Conservation (phyloP, 2,329 filamentous ascomycete genomes). For the Colletotrichum salicis region DNA sequence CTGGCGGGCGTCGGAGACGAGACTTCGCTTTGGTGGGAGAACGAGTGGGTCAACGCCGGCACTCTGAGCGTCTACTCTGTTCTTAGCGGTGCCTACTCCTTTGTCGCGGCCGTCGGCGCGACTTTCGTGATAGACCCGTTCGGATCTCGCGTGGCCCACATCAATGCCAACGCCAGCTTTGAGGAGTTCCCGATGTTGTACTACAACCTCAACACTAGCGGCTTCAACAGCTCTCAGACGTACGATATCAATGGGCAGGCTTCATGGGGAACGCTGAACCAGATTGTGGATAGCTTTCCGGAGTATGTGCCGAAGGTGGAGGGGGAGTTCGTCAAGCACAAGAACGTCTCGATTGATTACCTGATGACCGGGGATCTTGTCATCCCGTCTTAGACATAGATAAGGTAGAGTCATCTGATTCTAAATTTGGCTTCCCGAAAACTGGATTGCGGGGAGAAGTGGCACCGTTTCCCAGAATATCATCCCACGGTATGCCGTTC, state of each 20-base stretch:
- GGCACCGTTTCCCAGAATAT: no score
- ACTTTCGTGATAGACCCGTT: background rate
- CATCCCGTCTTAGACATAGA: background rate
- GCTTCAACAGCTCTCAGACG: constrained; percentile 7
- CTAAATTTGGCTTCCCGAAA: no score
- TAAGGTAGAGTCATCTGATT: no score
- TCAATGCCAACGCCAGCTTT: background rate
- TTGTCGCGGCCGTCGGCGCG: background rate
- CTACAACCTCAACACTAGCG: background rate
- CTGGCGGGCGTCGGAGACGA: background rate
- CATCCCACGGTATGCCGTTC: no score
- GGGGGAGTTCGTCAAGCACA: constrained; percentile 1
- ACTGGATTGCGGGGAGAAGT: no score
- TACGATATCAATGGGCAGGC: constrained; percentile 7
- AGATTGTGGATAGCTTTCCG: constrained; percentile 20
- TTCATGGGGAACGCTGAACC: constrained; percentile 14
- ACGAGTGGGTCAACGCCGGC: background rate
- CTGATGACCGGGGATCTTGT: background rate
- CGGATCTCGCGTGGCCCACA: background rate
- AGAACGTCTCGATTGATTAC: constrained; percentile 7
- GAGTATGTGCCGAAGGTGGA: constrained; percentile 15
- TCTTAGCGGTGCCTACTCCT: constrained; percentile 3
- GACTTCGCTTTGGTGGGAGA: constrained; percentile 6
- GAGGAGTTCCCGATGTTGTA: constrained; percentile 7
- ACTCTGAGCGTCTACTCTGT: constrained; percentile 4